Conservation (phyloP, 2,329 filamentous ascomycete genomes). For the Diaporthe humulicola region DNA sequence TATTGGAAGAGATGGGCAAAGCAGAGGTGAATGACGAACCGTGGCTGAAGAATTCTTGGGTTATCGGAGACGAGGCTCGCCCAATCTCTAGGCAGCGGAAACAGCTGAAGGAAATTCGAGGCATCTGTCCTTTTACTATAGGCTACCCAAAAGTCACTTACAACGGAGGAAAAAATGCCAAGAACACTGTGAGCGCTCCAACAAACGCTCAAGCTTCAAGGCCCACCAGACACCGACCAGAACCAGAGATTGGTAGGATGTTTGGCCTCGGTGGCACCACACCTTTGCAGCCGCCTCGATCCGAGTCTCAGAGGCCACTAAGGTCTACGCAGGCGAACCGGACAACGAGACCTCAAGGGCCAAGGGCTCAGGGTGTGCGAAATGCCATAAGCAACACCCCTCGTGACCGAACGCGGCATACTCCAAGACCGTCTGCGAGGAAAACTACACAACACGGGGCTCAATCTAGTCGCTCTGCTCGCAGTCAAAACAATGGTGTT, state of each 20-base stretch:
- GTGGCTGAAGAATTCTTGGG: not conserved
- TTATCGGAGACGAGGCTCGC: not conserved
- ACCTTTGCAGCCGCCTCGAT: not conserved
- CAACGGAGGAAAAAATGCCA: too few species aligned
- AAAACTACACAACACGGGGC: not conserved
- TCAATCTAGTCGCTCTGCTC: not conserved
- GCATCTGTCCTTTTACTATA: not conserved
- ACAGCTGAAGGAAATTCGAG: not conserved
- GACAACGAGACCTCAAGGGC: not conserved
- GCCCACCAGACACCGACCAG: not conserved
- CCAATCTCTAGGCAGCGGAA: not conserved
- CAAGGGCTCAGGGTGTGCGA: not conserved
- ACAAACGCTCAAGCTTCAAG: not conserved
- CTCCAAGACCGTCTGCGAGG: not conserved
- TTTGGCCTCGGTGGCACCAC: not conserved
- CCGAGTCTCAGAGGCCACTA: not conserved
- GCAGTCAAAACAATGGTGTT: not conserved
- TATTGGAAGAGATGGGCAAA: not conserved
- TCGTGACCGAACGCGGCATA: not conserved
- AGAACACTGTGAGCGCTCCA: not conserved
- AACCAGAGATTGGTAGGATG: not conserved
- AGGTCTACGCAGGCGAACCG: not conserved
- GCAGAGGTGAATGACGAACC: not conserved
- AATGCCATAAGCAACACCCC: too few species aligned
- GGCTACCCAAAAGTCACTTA: not conserved